Base-by-base conservation (phyloP, 108 stramenopile species). In the Stephanodiscus triporus region DNA sequence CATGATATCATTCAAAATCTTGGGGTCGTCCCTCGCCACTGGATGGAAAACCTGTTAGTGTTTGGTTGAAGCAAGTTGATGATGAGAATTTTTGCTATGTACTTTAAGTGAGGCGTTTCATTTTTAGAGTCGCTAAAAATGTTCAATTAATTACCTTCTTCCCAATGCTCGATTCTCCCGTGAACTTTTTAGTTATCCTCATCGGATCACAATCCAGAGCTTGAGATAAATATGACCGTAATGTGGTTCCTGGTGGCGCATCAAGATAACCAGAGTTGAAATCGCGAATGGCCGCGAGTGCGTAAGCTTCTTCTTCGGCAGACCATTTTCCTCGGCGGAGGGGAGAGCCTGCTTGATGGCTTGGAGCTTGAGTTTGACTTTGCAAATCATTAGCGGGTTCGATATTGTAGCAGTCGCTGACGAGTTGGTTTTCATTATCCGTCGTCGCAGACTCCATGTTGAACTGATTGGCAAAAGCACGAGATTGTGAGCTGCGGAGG, bases 151-250 rank as follows among this genome's bases (percentile, higher is more conserved):
- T 54, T 42, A 61, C 88, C 78, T 70, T 75, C 83, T 98, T 99
- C 24, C 99, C 99, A 38, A 99, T 88, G 72, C 95, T 95, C 27
- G 87, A 78, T 63, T 96, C 92, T 9, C 97, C 97, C 19, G 97
- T 97, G 77, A 98, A 99, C 81, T 99, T 99, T 82, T 99, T 99
- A 22, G 99, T 98, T 59, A 99, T 98, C n/a, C 99, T 84, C 99
- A 99, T 99, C 14, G 99, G 98, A 83, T 97, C 97, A 63, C 99
- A 99, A 66, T 97, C 84, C 11, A 99, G 87, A 84, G 98, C 96
- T 42, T 97, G 95, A 9, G 96, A 92, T 26, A 99, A 86, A 73
- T 93, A 97, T 14, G 90, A 89, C 17, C 98, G 86, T 36, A 99
- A 86, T 0, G 98, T 99, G 27, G 97, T 97, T 0, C 99, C 99